Base-by-base conservation (phyloP, 2,329 filamentous ascomycete species). In the Emydomyces testavorans region DNA sequence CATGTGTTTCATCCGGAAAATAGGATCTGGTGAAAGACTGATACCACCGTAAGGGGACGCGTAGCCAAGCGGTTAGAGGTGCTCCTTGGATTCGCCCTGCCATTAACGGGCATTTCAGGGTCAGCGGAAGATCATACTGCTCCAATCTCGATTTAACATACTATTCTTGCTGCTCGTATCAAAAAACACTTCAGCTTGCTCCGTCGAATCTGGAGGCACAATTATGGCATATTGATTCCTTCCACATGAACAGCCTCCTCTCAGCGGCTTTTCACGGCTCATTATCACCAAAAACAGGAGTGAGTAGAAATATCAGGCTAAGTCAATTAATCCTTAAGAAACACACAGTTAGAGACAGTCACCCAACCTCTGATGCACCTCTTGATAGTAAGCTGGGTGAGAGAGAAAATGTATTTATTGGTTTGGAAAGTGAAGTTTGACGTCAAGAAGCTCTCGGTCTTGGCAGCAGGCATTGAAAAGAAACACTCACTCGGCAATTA, bases 11-110 rank as follows among this genome's bases (percentile, higher is more conserved):
- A 65, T 94, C 85, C 2, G 82, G 76, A 62, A 82, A 88, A 62
- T 81, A 83, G 39, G 87, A 78, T 55, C 79, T 76, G 1, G 85
- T 92, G 32, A 76, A 76, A 56, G 82, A 86, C 56, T 80, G 79
- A 64, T 88, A 92, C 83, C 84, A 93, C 35, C 73, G 66, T 20
- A 94, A 73, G 1, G 88, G 89, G 1, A 94, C 80, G 56, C 85
- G 82, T 39, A 94, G 79, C 74, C 84, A 94, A 53, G 85, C 82
- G 1, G 84, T 81, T 41, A 93, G 72, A 13, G 85, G 85, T 26
- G 80, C 76, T 21, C 81, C 83, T 55, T 85, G 77, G 21, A 79
- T 75, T 60, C 71, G 66, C 70, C 77, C 75, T 85, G 53, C 29
- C 8, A 6, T 38, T 13, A 32, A n/a, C 15, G 15, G 35, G 29